These are phyloP conservation scores for Mucor saturninus DNA, from an alignment of 371 early-diverging fungal species.

Conservation along the genomic window DNA sequence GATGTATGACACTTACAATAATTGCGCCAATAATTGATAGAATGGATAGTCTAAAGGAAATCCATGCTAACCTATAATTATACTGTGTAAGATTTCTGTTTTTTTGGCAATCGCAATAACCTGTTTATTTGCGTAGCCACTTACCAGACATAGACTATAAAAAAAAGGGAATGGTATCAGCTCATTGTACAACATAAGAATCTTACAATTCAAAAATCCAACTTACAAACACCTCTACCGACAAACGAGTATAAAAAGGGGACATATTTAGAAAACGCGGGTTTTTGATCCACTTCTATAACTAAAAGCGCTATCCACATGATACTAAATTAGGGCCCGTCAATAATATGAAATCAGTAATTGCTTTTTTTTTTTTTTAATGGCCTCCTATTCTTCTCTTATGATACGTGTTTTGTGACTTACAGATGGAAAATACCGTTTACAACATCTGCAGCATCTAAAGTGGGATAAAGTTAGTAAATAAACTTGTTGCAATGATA, in stretches of 20 bases:
- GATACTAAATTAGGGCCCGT: not conserved
- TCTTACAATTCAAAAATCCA: no score
- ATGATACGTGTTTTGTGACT: not conserved
- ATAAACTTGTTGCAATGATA: not conserved
- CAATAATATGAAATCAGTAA: no score
- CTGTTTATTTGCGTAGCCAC: not conserved
- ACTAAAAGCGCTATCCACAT: not conserved
- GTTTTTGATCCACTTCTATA: not conserved
- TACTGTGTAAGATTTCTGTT: not conserved
- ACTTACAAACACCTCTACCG: not conserved
- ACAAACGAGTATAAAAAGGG: not conserved
- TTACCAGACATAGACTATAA: not conserved
- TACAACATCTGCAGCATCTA: not conserved
- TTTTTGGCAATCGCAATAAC: no score
- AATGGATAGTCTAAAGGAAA: not conserved
- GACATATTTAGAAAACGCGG: not conserved
- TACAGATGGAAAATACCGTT: not conserved
- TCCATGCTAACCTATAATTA: not conserved
- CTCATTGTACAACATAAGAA: no score
- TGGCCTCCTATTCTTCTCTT: no score
- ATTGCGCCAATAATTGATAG: not conserved
- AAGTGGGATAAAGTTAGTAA: not conserved
- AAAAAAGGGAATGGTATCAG: no score
- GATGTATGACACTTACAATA: not conserved
- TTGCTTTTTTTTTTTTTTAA: no score